Evolutionary conservation across 192 early-diverging fungal species (phyloP).

Genomic region (Lobosporangium transversale): DNA sequence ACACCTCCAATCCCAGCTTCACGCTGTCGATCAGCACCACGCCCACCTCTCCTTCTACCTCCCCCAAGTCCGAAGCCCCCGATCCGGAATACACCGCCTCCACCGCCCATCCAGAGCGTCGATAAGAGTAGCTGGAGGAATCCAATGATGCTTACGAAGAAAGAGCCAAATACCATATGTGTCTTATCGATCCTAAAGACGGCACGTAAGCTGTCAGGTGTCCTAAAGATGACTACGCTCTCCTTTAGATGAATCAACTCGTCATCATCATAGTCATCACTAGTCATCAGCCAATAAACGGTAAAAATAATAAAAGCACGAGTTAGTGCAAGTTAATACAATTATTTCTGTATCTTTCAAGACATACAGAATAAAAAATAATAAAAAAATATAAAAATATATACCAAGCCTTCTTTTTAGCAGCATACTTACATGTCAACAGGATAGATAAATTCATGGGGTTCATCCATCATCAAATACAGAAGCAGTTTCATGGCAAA

Average conservation of each 20-base stretch:
- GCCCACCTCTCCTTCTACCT: conserved; percentile 33
- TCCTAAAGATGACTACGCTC: conserved; percentile 32
- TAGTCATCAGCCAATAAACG: neutral
- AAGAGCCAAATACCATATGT: conserved; percentile 52
- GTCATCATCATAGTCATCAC: conserved; percentile 30
- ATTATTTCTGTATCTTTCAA: too few species aligned
- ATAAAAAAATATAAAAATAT: conserved; percentile 1
- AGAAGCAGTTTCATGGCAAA: conserved; percentile 44
- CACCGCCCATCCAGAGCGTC: conserved; percentile 52
- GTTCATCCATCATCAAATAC: conserved; percentile 36
- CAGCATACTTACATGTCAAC: conserved; percentile 31
- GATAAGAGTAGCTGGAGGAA: conserved; percentile 55
- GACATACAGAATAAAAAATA: conserved; percentile 25
- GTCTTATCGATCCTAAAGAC: conserved; percentile 54
- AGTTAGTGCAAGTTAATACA: too few species aligned
- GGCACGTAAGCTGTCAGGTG: conserved; percentile 39
- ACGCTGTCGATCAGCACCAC: conserved; percentile 35
- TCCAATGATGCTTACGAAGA: conserved; percentile 57
- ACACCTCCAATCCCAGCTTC: conserved; percentile 40
- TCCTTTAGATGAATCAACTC: conserved; percentile 3
- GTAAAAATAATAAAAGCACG: too few species aligned
- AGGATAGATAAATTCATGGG: conserved; percentile 33
- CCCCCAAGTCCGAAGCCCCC: conserved; percentile 41
- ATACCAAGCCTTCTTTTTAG: too few species aligned
- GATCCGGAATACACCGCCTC: conserved; percentile 41